These are phyloP conservation scores for Exophiala sp. DNA, from an alignment of 2,329 filamentous ascomycete species.

Conservation along the genomic window DNA sequence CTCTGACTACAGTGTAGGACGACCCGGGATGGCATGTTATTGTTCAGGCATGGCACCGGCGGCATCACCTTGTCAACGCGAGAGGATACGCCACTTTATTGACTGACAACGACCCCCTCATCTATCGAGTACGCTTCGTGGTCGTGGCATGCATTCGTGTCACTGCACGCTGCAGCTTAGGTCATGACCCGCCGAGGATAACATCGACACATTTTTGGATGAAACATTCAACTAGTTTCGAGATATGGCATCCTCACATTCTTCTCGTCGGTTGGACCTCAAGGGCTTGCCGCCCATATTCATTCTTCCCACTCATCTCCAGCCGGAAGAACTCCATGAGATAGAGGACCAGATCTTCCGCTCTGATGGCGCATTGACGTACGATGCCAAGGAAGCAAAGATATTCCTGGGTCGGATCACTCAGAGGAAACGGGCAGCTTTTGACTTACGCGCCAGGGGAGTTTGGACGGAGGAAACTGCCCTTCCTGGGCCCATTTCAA, in stretches of 20 bases:
- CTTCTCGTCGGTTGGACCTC: conserved; percentile 9
- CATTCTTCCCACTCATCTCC: conserved; percentile 65
- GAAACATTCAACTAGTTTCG: too few relatives aligned
- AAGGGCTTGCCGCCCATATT: conserved; percentile 57
- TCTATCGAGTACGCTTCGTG: too few relatives aligned
- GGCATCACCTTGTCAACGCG: too few relatives aligned
- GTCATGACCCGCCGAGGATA: too few relatives aligned
- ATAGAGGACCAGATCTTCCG: conserved; percentile 58
- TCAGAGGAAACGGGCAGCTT: conserved; percentile 62
- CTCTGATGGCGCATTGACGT: conserved; percentile 56
- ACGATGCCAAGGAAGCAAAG: conserved; percentile 64
- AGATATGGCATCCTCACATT: conserved; percentile 1
- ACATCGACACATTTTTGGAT: too few relatives aligned
- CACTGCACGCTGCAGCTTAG: too few relatives aligned
- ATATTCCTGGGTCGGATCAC: conserved; percentile 69
- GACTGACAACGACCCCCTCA: too few relatives aligned
- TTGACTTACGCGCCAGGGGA: conserved; percentile 68
- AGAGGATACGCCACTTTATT: too few relatives aligned
- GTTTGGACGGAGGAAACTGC: conserved; percentile 45
- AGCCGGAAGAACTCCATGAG: conserved; percentile 55
- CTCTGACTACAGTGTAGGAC: too few relatives aligned
- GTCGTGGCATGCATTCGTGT: too few relatives aligned
- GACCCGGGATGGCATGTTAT: too few relatives aligned
- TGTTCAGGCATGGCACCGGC: too few relatives aligned
- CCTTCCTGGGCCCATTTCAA: conserved; percentile 2